phyloP scores from a whole-genome alignment of 2,329 filamentous ascomycete species.

The Fusarium verticillioides region DNA sequence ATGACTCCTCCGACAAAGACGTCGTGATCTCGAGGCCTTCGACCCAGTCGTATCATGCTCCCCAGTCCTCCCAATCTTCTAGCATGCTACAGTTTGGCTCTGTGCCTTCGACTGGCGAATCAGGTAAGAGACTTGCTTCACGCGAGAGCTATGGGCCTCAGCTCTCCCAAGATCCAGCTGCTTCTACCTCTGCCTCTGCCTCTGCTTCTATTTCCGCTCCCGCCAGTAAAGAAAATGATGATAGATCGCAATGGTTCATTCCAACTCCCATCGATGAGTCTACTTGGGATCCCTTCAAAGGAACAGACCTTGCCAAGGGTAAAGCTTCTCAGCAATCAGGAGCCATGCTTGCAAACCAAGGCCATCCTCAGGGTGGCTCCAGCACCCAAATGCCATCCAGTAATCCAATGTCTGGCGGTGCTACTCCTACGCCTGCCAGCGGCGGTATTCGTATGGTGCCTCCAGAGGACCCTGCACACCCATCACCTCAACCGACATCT shows the following conservation, averaged over 20 bases:
- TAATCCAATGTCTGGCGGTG: slow-evolving; percentile 20
- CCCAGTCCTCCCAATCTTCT: slow-evolving; percentile 38
- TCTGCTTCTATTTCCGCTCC: not conserved
- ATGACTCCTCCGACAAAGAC: slow-evolving; percentile 35
- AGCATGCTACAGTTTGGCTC: slow-evolving; percentile 35
- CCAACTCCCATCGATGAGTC: slow-evolving; percentile 34
- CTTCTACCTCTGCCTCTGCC: not conserved
- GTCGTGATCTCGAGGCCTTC: slow-evolving; percentile 29
- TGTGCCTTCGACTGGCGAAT: slow-evolving; percentile 32
- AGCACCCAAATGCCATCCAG: slow-evolving; percentile 7
- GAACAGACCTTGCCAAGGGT: slow-evolving; percentile 22
- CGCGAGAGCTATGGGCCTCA: slow-evolving; percentile 24
- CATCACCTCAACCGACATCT: slow-evolving; percentile 17
- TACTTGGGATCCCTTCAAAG: slow-evolving; percentile 41
- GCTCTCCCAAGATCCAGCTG: slow-evolving; percentile 14
- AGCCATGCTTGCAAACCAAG: slow-evolving; percentile 6
- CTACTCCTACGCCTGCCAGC: slow-evolving; percentile 22
- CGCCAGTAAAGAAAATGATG: slow-evolving; percentile 31
- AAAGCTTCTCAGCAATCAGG: slow-evolving; percentile 23
- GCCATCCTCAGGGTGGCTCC: slow-evolving; percentile 1
- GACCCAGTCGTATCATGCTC: slow-evolving; percentile 36
- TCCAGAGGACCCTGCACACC: slow-evolving; percentile 12
- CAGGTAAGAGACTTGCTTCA: slow-evolving; percentile 40
- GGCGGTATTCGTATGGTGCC: slow-evolving; percentile 41
- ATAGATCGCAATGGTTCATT: slow-evolving; percentile 37